Evolutionary conservation across 2,329 filamentous ascomycete species (phyloP), one percentile per base, ranked within the genome.

Genomic region (Kalaharituber pfeilii): DNA sequence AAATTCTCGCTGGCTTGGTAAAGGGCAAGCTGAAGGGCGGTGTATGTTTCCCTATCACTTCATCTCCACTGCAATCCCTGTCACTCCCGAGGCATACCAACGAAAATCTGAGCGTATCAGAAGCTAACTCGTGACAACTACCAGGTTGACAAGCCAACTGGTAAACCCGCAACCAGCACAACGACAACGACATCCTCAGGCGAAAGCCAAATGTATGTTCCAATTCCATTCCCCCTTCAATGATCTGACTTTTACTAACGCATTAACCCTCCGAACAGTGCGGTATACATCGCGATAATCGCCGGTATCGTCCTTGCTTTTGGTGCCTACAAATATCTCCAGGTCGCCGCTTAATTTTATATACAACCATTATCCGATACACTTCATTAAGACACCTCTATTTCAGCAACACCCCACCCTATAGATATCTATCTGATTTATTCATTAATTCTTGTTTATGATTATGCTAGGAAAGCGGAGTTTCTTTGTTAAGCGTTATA

Each of bases 1-100:
- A 96, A 75, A 89, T 94, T 63, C 80, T 98, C 55, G 80, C 83
- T 28, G 78, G 79, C 66, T 74, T 94, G 61, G 71, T 80, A 52
- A 76, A 91, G 62, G 88, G 86, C 61, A 75, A 68, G 33, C 71
- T 95, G 69, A 93, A 94, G 80, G 79, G 86, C 69, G 69, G 78
- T 75, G 86, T 93, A 13, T 39, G 13, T 18, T 13, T 18, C 4
- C 33, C 33, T 18, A 39, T 15, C 15, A 13, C 33, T 9, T 15
- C n/a, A 13, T 39, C 2, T 39, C 33, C 33, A 39, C 33, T 15
- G 20, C 7, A 39, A 39, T 5, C 2, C 4, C 33, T 1, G 15
- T 18, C 33, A 15, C 33, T 5, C 20, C 33, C 8, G 33, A 39
- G n/a, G n/a, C n/a, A n/a, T n/a, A n/a, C n/a, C n/a, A n/a, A n/a